A percentile compares a stretch with the other conserved stretches of the same genome.
phyloP scores from a whole-genome alignment of 2,329 filamentous ascomycete species.

The Herpomyces periplanetae region DNA sequence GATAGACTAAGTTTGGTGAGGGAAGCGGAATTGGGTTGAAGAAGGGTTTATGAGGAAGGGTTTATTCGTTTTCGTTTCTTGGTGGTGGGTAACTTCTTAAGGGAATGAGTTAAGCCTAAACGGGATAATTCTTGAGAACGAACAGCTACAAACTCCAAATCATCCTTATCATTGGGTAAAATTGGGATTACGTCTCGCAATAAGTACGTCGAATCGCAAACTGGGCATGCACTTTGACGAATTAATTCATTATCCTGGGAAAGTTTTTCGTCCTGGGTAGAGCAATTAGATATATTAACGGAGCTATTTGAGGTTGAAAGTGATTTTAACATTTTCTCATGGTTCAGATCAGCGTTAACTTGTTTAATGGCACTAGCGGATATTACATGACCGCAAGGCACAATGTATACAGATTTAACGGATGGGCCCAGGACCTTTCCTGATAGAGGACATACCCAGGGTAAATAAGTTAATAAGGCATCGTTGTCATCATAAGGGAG shows the following conservation, averaged over 20 bases:
- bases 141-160: constrained; percentile 23
- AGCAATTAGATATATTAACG: not conserved
- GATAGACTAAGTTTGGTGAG: too few relatives aligned
- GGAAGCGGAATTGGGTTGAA: too few relatives aligned
- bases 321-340: constrained; percentile 10
- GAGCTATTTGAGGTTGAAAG: not conserved
- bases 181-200: constrained; percentile 44
- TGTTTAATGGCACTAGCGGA: constrained; percentile 50
- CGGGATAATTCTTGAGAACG: constrained; percentile 26
- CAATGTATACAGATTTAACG: constrained; percentile 47
- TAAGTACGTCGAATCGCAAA: constrained; percentile 34
- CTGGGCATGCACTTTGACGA: too few relatives aligned
- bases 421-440: constrained; percentile 43
- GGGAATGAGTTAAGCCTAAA: constrained; percentile 35
- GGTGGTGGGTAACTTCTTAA: constrained; percentile 31
- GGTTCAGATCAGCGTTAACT: constrained; percentile 21
- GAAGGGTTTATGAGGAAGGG: too few relatives aligned
- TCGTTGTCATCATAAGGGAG: too few relatives aligned
- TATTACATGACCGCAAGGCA: constrained; percentile 85
- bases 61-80: too few relatives aligned
- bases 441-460: constrained; percentile 61
- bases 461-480: too few relatives aligned
- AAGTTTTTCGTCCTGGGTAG: constrained; percentile 7
- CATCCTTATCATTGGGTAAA: constrained; percentile 25
- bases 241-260: too few relatives aligned